phyloP scores from a whole-genome alignment of 768 basidiomycete species.

The Lenzites betulinus region DNA sequence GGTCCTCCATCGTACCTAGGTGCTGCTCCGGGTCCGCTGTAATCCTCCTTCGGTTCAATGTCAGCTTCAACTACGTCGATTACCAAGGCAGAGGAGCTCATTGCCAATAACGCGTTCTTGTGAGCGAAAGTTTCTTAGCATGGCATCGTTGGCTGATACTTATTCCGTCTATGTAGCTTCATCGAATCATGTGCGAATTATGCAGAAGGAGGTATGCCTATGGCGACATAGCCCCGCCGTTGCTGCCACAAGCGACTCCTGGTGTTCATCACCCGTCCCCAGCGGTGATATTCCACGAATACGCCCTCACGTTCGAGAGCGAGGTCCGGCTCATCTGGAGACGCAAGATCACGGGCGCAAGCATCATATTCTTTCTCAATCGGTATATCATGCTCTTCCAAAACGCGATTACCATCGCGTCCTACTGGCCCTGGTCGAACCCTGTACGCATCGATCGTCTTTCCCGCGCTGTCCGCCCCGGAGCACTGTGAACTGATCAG shows the following conservation, averaged over 20 bases:
- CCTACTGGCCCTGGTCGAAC: background rate
- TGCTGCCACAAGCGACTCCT: background rate
- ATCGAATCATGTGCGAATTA: background rate
- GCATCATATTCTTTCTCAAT: conserved; percentile 16
- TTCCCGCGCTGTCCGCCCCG: too few species aligned
- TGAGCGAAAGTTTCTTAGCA: too few species aligned
- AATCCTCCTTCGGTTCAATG: too few species aligned
- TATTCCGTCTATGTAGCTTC: background rate
- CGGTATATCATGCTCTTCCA: conserved; percentile 10
- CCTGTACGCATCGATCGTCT: background rate
- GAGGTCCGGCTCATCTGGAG: conserved; percentile 20
- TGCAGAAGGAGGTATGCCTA: background rate
- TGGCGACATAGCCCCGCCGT: too few species aligned
- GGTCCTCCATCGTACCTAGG: too few species aligned
- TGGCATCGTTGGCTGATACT: background rate
- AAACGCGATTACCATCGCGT: background rate
- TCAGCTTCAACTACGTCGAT: too few species aligned
- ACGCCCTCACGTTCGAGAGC: conserved; percentile 11
- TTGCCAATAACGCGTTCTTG: too few species aligned
- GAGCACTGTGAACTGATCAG: too few species aligned
- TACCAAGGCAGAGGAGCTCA: too few species aligned
- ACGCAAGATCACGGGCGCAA: conserved; percentile 13
- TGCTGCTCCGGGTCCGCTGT: too few species aligned
- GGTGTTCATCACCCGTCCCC: background rate
- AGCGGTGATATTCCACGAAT: conserved; percentile 16